phyloP scores from a whole-genome alignment of 2,329 filamentous ascomycete species.

The Stachybotrys chlorohalonatus region DNA sequence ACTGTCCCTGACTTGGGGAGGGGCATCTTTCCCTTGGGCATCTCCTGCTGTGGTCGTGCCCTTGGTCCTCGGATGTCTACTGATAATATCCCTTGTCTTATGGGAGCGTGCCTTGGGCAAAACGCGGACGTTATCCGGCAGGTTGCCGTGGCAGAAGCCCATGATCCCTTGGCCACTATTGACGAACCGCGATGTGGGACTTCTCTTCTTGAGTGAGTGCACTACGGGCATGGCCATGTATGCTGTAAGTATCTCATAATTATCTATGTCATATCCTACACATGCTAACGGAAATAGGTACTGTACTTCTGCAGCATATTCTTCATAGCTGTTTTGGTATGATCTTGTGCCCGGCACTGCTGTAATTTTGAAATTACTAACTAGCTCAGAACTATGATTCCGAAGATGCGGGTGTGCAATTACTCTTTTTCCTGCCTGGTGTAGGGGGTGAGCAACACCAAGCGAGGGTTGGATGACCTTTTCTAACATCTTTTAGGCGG shows the following conservation, averaged over 20 bases:
- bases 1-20: constrained; percentile 47
- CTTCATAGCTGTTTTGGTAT: constrained; percentile 48
- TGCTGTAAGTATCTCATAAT: constrained; percentile 21
- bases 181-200: constrained; percentile 43
- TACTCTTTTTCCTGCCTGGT: constrained; percentile 57
- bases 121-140: constrained; percentile 19
- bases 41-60: constrained; percentile 39
- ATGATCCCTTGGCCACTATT: constrained; percentile 58
- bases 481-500: constrained; percentile 26
- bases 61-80: constrained; percentile 33
- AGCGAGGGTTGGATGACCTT: neutral
- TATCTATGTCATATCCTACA: constrained; percentile 4
- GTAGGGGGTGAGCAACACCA: constrained; percentile 36
- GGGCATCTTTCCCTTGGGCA: constrained; percentile 42
- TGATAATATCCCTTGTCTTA: constrained; percentile 32
- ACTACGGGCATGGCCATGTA: constrained; percentile 47
- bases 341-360: neutral
- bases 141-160: constrained; percentile 33
- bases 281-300: constrained; percentile 32
- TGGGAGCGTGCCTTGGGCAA: constrained; percentile 48
- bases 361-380: neutral
- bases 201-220: constrained; percentile 56
- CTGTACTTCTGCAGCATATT: constrained; percentile 64
- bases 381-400: constrained; percentile 32
- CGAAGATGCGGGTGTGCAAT: constrained; percentile 43